These are phyloP conservation scores for Aspergillus quadrilineatus DNA, from an alignment of 2,329 filamentous ascomycete species.

Conservation along the genomic window DNA sequence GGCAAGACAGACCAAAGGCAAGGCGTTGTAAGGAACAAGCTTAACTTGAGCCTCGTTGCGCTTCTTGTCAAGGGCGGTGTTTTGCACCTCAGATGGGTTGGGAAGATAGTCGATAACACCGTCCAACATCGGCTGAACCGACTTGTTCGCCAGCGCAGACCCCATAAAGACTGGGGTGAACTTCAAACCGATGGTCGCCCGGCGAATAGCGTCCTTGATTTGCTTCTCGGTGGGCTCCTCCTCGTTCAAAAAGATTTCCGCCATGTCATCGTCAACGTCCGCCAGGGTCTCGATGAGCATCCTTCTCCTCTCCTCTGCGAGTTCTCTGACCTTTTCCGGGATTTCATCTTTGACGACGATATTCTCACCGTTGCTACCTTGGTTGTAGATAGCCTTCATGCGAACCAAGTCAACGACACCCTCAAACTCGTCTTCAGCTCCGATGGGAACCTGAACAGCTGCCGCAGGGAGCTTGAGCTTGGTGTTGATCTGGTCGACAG, in stretches of 20 bases:
- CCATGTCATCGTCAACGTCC: slow-evolving; percentile 97
- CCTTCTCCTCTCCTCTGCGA: slow-evolving; percentile 78
- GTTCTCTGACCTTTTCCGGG: slow-evolving; percentile 71
- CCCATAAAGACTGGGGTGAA: slow-evolving; percentile 97
- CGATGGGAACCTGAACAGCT: slow-evolving; percentile 92
- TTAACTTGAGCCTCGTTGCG: slow-evolving; percentile 77
- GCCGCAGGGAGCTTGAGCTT: slow-evolving; percentile 93
- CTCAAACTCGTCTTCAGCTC: slow-evolving; percentile 83
- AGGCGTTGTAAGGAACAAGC: slow-evolving; percentile 86
- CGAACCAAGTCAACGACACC: slow-evolving; percentile 89
- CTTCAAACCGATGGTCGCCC: slow-evolving; percentile 82
- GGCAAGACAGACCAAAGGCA: slow-evolving; percentile 91
- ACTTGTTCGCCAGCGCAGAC: slow-evolving; percentile 90
- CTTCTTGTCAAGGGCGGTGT: slow-evolving; percentile 81
- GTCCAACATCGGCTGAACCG: slow-evolving; percentile 93
- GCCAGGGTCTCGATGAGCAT: slow-evolving; percentile 91
- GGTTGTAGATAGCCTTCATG: slow-evolving; percentile 92
- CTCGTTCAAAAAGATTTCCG: slow-evolving; percentile 91
- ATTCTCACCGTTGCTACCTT: slow-evolving; percentile 76
- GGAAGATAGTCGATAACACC: slow-evolving; percentile 95
- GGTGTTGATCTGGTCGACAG: slow-evolving; percentile 93
- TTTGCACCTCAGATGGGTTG: slow-evolving; percentile 84
- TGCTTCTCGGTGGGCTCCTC: slow-evolving; percentile 73
- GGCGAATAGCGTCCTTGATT: slow-evolving; percentile 87
- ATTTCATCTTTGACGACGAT: slow-evolving; percentile 77